A percentile compares a stretch with the other conserved stretches of the same genome.
Conservation (phyloP, 2,329 filamentous ascomycete genomes). For the Colletotrichum melonis region DNA sequence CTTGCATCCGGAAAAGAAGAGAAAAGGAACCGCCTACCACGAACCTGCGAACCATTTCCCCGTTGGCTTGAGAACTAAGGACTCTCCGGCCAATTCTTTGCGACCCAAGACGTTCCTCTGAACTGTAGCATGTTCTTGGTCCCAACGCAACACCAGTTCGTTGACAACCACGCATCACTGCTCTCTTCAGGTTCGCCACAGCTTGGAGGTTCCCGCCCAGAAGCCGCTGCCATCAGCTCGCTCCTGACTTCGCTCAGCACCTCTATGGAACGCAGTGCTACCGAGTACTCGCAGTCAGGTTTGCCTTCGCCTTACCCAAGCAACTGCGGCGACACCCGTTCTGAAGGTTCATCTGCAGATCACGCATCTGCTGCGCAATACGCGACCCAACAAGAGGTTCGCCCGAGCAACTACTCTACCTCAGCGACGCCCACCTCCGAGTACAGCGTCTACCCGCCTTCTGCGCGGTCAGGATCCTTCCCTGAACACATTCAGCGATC, state of each 20-base stretch:
- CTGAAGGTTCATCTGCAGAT: conserved; percentile 91
- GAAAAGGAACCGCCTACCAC: conserved; percentile 18
- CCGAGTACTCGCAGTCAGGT: conserved; percentile 90
- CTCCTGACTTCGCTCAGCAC: conserved; percentile 44
- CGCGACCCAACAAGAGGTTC: conserved; percentile 83
- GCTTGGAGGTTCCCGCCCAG: conserved; percentile 42
- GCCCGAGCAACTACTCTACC: conserved; percentile 76
- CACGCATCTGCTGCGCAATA: conserved; percentile 94
- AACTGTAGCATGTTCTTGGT: conserved; percentile 48
- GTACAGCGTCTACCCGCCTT: conserved; percentile 81
- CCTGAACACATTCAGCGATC: conserved; percentile 88
- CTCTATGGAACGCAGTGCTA: conserved; percentile 71
- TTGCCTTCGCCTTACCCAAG: conserved; percentile 80
- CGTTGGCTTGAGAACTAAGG: conserved; percentile 47
- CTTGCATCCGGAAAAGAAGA: conserved; percentile 17
- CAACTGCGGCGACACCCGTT: conserved; percentile 76
- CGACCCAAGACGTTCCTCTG: conserved; percentile 38
- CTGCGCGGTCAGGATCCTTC: conserved; percentile 85
- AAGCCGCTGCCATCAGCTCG: conserved; percentile 43
- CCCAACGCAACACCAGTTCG: conserved; percentile 46
- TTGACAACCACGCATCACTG: conserved; percentile 44
- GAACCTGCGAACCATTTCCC: conserved; percentile 28
- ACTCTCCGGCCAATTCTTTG: conserved; percentile 40
- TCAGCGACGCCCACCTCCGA: conserved; percentile 89
- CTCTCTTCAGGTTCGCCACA: conserved; percentile 40